Evolutionary conservation across 1,284 basidiomycete genomes (phyloP), one percentile per base, ranked within the genome.

Genomic region (Athelia psychrophila): DNA sequence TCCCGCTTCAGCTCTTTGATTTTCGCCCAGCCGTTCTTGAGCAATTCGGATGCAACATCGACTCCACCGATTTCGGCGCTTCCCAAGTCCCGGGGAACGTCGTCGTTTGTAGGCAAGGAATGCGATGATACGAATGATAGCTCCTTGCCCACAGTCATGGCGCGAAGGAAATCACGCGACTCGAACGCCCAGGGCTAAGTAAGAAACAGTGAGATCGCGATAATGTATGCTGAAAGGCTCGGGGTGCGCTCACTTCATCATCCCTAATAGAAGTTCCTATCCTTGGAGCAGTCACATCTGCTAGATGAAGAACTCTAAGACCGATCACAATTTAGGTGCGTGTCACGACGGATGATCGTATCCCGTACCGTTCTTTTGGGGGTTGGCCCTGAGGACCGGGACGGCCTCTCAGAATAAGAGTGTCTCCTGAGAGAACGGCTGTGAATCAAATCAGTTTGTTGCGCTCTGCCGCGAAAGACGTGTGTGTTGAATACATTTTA

Each of bases 401-500:
- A 53, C 85, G 80, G 58, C 85, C 87, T 61, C 92, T 84, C 54
- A 95, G 74, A 53, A 94, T 79, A 51, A 96, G 83, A 44, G 92
- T 89, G 70, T 95, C 94, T 44, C 92, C 93, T 49, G 92, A 95
- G 58, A 91, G 81, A 59, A 92, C 91, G 65, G 90, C 92, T 95
- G 64, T 44, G 54, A 47, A 56, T 61, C 60, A 62, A 55, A 63
- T 42, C 57, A 30, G 51, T 47, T 46, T 54, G 53, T 48, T 51
- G 12, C 51, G 59, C 54, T 45, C 40, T 19, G 30, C 30, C 23
- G 47, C 46, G 46, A 13, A n/a, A 35, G 54, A 48, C 32, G 22
- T 3, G 27, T 12, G 47, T 51, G 61, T 56, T 54, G 55, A 70
- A 53, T 73, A 87, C 85, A 88, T 80, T 88, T 88, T 59, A 88